Evolutionary conservation across 768 basidiomycete genomes (phyloP).

Genomic region (Boletus bicolor): DNA sequence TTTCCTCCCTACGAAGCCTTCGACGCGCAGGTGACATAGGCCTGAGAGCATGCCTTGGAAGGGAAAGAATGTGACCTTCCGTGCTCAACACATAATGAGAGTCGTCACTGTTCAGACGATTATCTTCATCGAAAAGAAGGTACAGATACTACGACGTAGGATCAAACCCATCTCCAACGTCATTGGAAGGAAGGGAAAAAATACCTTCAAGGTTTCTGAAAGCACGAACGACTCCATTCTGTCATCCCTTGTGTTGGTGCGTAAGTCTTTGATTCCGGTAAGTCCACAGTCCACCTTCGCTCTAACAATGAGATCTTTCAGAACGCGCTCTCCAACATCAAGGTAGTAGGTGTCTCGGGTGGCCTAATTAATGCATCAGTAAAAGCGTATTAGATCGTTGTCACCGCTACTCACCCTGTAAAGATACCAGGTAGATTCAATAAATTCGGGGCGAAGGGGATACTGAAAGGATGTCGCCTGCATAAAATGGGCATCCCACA

Average conservation of each 20-base stretch:
- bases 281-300: constrained; percentile 86
- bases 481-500: constrained; percentile 78
- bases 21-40: constrained; percentile 57
- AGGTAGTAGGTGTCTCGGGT: constrained; percentile 92
- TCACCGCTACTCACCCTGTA: constrained; percentile 59
- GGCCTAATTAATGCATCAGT: constrained; percentile 49
- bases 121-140: constrained; percentile 86
- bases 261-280: constrained; percentile 75
- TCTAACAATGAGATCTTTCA: constrained; percentile 70
- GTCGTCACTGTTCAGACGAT: constrained; percentile 68
- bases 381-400: neutral
- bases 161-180: constrained; percentile 1
- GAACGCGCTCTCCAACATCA: constrained; percentile 80
- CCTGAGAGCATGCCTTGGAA: constrained; percentile 54
- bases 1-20: constrained; percentile 59
- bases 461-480: constrained; percentile 75
- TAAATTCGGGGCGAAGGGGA: constrained; percentile 85
- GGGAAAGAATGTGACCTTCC: constrained; percentile 84
- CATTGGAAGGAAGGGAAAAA: neutral
- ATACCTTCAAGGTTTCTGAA: constrained; percentile 87
- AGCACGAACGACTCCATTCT: constrained; percentile 98
- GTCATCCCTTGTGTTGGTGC: constrained; percentile 76
- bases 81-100: constrained; percentile 92
- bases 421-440: constrained; percentile 95
- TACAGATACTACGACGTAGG: constrained; percentile 70